These are phyloP conservation scores for Pythium diclinum DNA, from an alignment of 352 stramenopile genomes.

Conservation along the genomic window DNA sequence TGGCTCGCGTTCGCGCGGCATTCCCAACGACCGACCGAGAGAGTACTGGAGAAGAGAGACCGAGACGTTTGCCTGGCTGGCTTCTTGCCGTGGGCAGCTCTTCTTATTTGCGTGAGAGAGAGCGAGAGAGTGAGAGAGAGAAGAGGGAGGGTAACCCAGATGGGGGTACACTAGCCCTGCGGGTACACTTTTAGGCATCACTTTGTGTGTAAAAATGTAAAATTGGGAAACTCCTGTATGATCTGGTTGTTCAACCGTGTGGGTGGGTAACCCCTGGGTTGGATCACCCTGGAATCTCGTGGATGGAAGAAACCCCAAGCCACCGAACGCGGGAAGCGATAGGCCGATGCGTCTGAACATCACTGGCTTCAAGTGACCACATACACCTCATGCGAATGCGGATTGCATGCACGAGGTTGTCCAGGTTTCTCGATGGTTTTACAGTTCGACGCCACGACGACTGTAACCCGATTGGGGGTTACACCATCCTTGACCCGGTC, in stretches of 20 bases:
- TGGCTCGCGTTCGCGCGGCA: conserved; percentile 15
- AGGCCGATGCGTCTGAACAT: not conserved
- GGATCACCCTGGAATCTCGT: not conserved
- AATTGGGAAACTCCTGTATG: not conserved
- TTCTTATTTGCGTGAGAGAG: conserved; percentile 3
- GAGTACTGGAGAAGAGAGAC: not conserved
- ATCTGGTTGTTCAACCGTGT: not conserved
- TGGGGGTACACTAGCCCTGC: not conserved
- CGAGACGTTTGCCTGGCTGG: not conserved
- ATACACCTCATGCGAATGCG: not conserved
- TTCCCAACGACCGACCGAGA: not conserved
- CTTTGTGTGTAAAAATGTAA: conserved; percentile 16
- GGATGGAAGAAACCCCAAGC: not conserved
- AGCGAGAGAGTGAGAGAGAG: conserved; percentile 9
- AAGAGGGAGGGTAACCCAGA: conserved; percentile 10
- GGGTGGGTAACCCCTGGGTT: not conserved
- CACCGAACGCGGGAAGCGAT: not conserved
- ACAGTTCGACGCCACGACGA: too few species aligned
- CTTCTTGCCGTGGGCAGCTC: not conserved
- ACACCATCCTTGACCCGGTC: not conserved
- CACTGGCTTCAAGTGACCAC: not conserved
- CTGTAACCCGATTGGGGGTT: not conserved
- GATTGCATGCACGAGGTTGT: not conserved
- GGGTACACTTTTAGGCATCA: not conserved
- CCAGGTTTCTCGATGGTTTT: too few species aligned